Conservation (phyloP, 768 basidiomycete genomes). For the Tephrocybe sp. region DNA sequence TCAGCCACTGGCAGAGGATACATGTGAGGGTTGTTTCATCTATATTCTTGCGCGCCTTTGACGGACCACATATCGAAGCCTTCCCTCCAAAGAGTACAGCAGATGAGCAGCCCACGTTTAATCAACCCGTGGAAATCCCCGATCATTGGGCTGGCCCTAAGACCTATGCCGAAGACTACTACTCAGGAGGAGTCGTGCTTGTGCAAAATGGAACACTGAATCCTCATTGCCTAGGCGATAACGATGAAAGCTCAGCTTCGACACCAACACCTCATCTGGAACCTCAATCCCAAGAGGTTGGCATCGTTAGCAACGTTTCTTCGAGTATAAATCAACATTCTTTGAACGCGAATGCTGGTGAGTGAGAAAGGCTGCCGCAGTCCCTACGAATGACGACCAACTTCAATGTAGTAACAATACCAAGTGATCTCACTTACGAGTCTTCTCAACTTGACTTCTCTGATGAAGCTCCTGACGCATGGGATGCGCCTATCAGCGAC, state of each 20-base stretch:
- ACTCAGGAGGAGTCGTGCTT: constrained; percentile 27
- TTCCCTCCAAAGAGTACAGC: constrained; percentile 3
- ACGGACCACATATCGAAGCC: constrained; percentile 3
- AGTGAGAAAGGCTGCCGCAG: neutral
- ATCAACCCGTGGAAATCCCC: constrained; percentile 26
- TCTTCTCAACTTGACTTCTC: constrained; percentile 7
- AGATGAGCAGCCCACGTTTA: constrained; percentile 12
- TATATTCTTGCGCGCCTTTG: neutral
- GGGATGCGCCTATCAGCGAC: constrained; percentile 37
- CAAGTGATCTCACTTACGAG: constrained; percentile 7
- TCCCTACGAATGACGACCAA: neutral
- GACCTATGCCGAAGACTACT: constrained; percentile 35
- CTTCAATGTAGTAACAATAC: neutral
- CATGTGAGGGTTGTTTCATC: constrained; percentile 22
- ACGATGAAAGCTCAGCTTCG: constrained; percentile 9
- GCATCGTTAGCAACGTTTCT: constrained; percentile 4
- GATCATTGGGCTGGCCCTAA: constrained; percentile 35
- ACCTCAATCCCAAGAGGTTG: neutral
- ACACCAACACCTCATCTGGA: constrained; percentile 6
- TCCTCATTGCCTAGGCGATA: constrained; percentile 5
- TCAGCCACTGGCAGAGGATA: constrained; percentile 32
- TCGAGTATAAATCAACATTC: constrained; percentile 14
- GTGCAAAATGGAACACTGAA: neutral
- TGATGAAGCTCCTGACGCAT: constrained; percentile 37
- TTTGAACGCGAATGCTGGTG: constrained; percentile 11